Conservation (phyloP, 148 eudicot species). For the Beta vulgaris region DNA sequence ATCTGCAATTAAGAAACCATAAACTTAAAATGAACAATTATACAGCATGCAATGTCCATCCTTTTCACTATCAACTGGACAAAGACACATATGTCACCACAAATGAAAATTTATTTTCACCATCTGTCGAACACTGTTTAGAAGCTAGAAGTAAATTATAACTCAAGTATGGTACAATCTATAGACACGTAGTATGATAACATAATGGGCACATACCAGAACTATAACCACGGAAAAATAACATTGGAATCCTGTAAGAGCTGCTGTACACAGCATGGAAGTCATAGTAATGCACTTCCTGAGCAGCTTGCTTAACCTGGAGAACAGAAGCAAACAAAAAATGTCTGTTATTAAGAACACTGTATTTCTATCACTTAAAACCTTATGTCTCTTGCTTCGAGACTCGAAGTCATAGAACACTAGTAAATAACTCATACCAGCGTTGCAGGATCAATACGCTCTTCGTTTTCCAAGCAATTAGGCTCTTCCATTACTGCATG, state of each 20-base stretch:
- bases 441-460: conserved; percentile 44
- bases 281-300: conserved; percentile 66
- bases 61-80: neutral
- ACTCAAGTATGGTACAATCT: neutral
- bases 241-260: conserved; percentile 82
- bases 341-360: too few species aligned
- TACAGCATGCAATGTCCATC: neutral
- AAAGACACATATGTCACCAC: neutral
- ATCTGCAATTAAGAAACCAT: conserved; percentile 42
- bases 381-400: neutral
- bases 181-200: neutral
- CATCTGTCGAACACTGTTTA: neutral
- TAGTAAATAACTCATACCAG: conserved; percentile 39
- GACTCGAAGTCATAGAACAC: conserved; percentile 10
- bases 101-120: neutral
- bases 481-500: conserved; percentile 30
- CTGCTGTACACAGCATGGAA: conserved; percentile 76
- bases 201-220: conserved; percentile 42
- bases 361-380: conserved; percentile 1
- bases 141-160: neutral
- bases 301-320: conserved; percentile 38
- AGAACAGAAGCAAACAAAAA: conserved; percentile 14
- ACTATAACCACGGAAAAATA: conserved; percentile 74
- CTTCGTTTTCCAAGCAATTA: conserved; percentile 37
- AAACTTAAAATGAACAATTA: neutral